A percentile compares a stretch with the other conserved stretches of the same genome.
phyloP scores from a whole-genome alignment of 2,329 filamentous ascomycete species.

The Acrodontium crateriforme region DNA sequence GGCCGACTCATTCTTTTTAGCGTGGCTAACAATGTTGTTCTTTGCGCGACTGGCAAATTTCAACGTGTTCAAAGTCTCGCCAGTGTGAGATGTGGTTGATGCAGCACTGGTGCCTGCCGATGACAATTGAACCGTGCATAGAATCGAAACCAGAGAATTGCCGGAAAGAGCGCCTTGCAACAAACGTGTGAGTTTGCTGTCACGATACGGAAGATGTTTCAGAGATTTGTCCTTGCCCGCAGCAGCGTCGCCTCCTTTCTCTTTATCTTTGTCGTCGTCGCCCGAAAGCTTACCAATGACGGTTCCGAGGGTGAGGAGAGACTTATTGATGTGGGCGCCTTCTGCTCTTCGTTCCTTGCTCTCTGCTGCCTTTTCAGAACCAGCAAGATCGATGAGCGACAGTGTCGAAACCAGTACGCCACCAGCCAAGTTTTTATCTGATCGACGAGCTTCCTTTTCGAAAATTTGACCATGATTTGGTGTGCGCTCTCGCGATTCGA shows the following conservation, averaged over 20 bases:
- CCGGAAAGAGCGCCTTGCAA: conserved; percentile 87
- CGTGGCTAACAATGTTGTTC: conserved; percentile 95
- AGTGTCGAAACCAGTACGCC: conserved; percentile 91
- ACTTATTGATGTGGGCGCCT: conserved; percentile 98
- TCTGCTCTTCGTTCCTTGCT: conserved; percentile 87
- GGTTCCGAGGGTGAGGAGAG: conserved; percentile 82
- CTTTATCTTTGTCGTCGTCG: conserved; percentile 79
- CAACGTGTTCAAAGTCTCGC: conserved; percentile 85
- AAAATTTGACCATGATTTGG: conserved; percentile 20
- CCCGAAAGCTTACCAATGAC: conserved; percentile 90
- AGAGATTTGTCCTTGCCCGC: conserved; percentile 50
- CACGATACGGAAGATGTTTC: conserved; percentile 89
- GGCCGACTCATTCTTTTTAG: conserved; percentile 82
- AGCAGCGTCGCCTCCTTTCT: conserved; percentile 35
- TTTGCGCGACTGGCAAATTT: conserved; percentile 95
- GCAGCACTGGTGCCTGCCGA: conserved; percentile 54
- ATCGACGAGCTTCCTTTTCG: conserved; percentile 51
- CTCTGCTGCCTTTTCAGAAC: conserved; percentile 90
- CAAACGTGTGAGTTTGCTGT: conserved; percentile 90
- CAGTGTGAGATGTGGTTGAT: conserved; percentile 58
- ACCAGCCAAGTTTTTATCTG: conserved; percentile 51
- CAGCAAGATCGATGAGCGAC: conserved; percentile 89
- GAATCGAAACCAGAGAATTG: conserved; percentile 87
- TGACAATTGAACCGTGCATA: conserved; percentile 92
- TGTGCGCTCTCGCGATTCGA: conserved; percentile 83